These are phyloP conservation scores for Aeschynomene evenia DNA, from an alignment of 306 rosid species.

Conservation along the genomic window DNA sequence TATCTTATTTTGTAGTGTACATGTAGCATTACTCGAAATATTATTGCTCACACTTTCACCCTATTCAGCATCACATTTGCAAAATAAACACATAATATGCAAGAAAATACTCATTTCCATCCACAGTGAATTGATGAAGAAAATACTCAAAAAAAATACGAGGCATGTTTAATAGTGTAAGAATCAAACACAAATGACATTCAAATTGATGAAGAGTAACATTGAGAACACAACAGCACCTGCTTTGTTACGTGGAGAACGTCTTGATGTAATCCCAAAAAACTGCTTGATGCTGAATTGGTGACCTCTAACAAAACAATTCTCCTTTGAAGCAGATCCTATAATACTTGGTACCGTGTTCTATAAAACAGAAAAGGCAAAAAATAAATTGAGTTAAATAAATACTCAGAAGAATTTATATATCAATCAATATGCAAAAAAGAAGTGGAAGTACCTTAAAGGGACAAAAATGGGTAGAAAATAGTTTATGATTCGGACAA, in stretches of 20 bases:
- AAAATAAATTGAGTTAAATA: background rate
- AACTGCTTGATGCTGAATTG: constrained; percentile 42
- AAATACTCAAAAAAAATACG: background rate
- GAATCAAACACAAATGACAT: background rate
- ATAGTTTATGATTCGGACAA: constrained; percentile 39
- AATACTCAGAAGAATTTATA: background rate
- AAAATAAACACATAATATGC: background rate
- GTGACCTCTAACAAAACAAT: constrained; percentile 55
- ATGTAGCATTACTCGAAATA: no score
- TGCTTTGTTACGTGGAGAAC: constrained; percentile 47
- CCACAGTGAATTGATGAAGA: no score
- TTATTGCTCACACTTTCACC: background rate
- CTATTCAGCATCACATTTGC: background rate
- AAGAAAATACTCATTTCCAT: background rate
- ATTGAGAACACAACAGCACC: constrained; percentile 37
- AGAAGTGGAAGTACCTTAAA: constrained; percentile 41
- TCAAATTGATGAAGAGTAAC: constrained; percentile 5
- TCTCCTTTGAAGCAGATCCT: constrained; percentile 60
- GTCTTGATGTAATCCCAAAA: constrained; percentile 37
- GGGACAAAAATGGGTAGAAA: constrained; percentile 37
- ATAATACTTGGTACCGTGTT: constrained; percentile 39
- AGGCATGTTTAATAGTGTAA: background rate
- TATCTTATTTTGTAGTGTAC: no score
- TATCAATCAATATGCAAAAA: background rate
- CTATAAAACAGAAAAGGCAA: constrained; percentile 21